phyloP scores from a whole-genome alignment of 257 asterid genomes.

The Nicotiana benthamiana region DNA sequence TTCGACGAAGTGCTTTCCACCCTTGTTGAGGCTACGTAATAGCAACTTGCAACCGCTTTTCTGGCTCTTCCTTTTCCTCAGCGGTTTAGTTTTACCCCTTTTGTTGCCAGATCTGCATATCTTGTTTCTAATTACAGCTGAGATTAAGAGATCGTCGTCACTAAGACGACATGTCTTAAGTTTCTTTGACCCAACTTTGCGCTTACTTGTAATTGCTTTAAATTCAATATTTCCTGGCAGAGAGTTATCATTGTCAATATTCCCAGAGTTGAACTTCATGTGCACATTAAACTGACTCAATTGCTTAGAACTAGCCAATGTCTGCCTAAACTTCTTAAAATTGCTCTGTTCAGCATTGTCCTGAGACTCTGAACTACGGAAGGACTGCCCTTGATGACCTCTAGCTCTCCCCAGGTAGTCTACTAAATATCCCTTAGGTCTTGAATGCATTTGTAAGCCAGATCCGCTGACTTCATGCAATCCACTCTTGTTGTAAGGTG shows the following conservation, averaged over 20 bases:
- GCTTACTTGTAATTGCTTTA: background rate
- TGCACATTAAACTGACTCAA: background rate
- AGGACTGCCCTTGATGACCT: background rate
- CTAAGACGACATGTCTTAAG: constrained; percentile 36
- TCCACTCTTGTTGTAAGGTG: constrained; percentile 7
- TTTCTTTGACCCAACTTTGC: constrained; percentile 33
- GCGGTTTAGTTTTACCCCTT: constrained; percentile 45
- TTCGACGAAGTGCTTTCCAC: constrained; percentile 53
- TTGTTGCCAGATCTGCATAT: constrained; percentile 35
- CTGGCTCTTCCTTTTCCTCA: constrained; percentile 50
- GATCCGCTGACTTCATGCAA: constrained; percentile 1
- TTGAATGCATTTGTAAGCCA: background rate
- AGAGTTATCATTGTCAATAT: background rate
- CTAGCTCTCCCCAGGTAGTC: background rate
- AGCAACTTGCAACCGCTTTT: constrained; percentile 87
- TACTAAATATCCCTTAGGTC: background rate
- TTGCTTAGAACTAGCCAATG: background rate
- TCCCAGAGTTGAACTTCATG: background rate
- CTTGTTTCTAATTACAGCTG: constrained; percentile 61
- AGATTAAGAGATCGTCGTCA: constrained; percentile 75
- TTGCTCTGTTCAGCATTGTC: background rate
- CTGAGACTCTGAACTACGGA: background rate
- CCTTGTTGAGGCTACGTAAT: constrained; percentile 58
- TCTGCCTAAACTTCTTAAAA: background rate
- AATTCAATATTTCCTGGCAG: background rate